phyloP scores from a whole-genome alignment of 2,329 filamentous ascomycete species.

The Venturia oleaginea region DNA sequence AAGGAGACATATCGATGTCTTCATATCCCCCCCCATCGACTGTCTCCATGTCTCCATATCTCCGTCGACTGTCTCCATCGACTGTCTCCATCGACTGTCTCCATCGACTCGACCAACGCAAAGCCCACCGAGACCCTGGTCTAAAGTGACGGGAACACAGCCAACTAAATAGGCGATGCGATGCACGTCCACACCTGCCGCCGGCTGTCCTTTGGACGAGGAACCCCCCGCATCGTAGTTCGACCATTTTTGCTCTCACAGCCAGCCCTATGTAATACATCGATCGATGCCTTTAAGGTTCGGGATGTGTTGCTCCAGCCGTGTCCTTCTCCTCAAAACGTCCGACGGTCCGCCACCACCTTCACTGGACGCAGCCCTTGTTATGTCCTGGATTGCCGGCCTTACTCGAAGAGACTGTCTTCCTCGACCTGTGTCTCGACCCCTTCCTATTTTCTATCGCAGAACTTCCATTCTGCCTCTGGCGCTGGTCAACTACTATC shows the following conservation, averaged over 20 bases:
- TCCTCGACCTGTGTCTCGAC: neutral
- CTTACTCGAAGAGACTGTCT: neutral
- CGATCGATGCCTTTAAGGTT: conserved; percentile 6
- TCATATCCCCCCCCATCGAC: no score
- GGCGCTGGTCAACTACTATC: neutral
- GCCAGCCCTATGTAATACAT: conserved; percentile 8
- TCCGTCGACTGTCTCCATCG: no score
- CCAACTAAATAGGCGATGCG: neutral
- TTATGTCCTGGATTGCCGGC: neutral
- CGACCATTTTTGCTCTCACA: neutral
- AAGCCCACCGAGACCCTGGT: neutral
- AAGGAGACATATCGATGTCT: no score
- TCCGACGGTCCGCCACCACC: neutral
- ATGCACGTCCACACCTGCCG: neutral
- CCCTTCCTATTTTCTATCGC: neutral
- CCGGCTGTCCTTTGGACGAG: neutral
- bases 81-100: no score
- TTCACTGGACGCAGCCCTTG: neutral
- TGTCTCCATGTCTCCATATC: no score
- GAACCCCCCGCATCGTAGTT: neutral
- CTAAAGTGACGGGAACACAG: neutral
- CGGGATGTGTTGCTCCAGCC: neutral
- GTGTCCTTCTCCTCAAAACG: neutral
- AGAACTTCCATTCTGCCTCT: neutral
- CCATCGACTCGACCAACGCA: no score